Evolutionary conservation across 441 rosid genomes (phyloP), one percentile per base, ranked within the genome.

Genomic region (Brassica hybrid): DNA sequence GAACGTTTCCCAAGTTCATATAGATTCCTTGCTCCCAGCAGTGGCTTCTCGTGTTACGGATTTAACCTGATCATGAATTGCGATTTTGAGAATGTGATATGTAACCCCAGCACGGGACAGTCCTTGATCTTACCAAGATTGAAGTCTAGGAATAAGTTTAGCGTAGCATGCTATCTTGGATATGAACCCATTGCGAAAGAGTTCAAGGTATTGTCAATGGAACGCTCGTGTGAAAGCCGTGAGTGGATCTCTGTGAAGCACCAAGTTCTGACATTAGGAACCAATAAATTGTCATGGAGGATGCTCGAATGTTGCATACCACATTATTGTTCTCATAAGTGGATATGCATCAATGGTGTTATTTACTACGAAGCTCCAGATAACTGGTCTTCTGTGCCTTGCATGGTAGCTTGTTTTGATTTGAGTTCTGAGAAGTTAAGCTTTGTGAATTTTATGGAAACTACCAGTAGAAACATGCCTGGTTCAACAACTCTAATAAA

Each of bases 311-410:
- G 59, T 54, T 54, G 5, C 59, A 7, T 54, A 54, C 59, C 59
- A 54, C 23, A 54, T 54, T 7, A 17, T 54, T 16, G 11, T 54
- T 54, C 21, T 16, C 21, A 3, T 54, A 16, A 16, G 59, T 54
- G 59, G 59, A 54, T 54, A 54, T 54, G 59, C 59, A 54, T 36
- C 43, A 36, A 10, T 36, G 43, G 43, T 36, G 43, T 54, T 45
- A 13, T 45, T 13, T 45, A 45, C 52, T 45, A 45, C 16, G 52
- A 13, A 12, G 52, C 52, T 45, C 14, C 14, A 45, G 52, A 4
- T 14, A 45, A 45, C 52, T 12, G 52, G 14, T 13, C 14, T 36
- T 45, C 13, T 14, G 4, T 45, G 14, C 14, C 16, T 45, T 45
- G 16, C 52, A 43, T 43, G n/a, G n/a, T 43, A 43, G 50, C 5